Base-by-base conservation (phyloP, 148 eudicot genomes). In the Rhododendron henanense region DNA sequence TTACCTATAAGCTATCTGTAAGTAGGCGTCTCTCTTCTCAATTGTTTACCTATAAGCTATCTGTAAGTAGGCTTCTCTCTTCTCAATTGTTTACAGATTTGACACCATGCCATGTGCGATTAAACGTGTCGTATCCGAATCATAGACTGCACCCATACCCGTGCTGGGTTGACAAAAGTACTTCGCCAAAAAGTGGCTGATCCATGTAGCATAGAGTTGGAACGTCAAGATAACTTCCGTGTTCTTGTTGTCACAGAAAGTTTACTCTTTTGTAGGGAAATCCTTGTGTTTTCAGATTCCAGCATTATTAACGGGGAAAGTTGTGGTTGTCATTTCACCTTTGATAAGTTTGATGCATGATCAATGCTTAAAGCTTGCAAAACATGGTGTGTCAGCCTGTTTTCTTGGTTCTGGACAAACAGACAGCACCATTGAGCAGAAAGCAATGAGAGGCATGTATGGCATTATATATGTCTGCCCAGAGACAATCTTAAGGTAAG, bases 311-410 rank as follows among this genome's bases (percentile, higher is more conserved):
- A 94, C 99, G 10, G 96, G 98, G 81, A 94, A 95, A 88, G 96
- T 96, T 85, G 99, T 95, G 84, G 94, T 96, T 25, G 98, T 95
- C 57, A 91, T 96, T 82, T 96, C 99, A 85, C 99, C 99, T 39
- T 89, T 96, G 89, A 96, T 96, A 88, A 96, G 99, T 89, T 93
- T 96, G 90, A 96, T 96, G 99, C 97, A 96, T 88, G 99, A 96
- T 87, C 99, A 96, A 84, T 96, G 99, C 90, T 91, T 96, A 86
- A 95, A 94, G 90, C 93, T 96, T 21, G 93, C 92, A 84, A 91
- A 94, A 85, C 96, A 94, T 90, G 99, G 99, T 3, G 91, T 96
- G 31, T 93, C 99, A 84, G 98, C 99, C 73, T 96, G 99, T 91
- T 96, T 95, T 90, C 96, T 96, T 83, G 99, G 99, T 51, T 96